Evolutionary conservation across 208 protist genomes (phyloP), one percentile per base, ranked within the genome.

Genomic region (Leishmania major): DNA sequence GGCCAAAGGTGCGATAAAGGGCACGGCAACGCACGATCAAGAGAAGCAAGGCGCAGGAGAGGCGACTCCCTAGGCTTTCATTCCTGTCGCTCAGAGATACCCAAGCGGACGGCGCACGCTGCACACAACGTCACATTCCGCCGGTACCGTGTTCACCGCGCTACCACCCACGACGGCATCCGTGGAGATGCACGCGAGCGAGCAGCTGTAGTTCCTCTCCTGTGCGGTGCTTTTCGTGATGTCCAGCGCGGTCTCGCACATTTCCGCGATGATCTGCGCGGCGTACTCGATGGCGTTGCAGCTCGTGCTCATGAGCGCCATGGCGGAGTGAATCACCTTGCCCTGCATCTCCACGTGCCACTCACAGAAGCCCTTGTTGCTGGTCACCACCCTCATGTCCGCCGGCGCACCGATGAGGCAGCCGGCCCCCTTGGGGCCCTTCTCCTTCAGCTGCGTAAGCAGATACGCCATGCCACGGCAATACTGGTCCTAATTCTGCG

Each of bases 321-420:
- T 73, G 5, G 91, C 92, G 17, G 84, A 91, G 79, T 93, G 88
- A 43, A 87, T 86, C 37, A 86, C 87, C 79, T 89, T 92, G 47
- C 88, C 88, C 6, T 85, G 74, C 11, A 93, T 79, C 59, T 82
- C 71, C 25, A 92, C 84, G 8, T 66, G 19, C 59, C 59, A 66
- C 19, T 15, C 7, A 35, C 59, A 66, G 59, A 35, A 13, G 59
- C 59, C 59, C n/a, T 66, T 66, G 59, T 35, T 66, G 59, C 59
- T 0, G 28, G 28, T 66, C 6, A 35, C 19, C 28, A 66, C n/a
- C 59, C 8, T n/a, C 59, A 35, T 66, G 28, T 13, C 59, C 28
- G 59, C 22, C 59, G 59, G n/a, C 59, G 3, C 59, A 66, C 59
- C 59, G 7, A n/a, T 35, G 28, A n/a, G 59, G 0, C 59, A 37